Evolutionary conservation across 106 monocot species (phyloP).

Genomic region (Dendrobium huoshanense): DNA sequence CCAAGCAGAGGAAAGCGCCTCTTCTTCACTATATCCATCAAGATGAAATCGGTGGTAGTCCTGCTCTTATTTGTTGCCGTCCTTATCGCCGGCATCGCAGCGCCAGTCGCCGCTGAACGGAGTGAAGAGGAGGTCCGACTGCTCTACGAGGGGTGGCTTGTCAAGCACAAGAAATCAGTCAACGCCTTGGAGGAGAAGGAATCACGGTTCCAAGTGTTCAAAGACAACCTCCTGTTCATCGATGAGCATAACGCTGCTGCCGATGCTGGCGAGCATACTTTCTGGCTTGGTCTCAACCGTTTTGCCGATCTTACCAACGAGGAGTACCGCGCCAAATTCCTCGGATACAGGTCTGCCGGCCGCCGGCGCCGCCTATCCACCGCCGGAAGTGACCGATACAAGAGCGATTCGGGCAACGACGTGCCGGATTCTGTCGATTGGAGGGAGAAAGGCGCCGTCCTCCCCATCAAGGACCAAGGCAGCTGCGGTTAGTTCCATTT

Average conservation of each 20-base stretch:
- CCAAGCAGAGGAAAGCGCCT: background rate
- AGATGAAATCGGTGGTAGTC: background rate
- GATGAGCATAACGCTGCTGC: conserved; percentile 43
- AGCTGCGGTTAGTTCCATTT: conserved; percentile 33
- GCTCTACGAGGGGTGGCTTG: conserved; percentile 34
- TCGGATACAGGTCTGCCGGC: conserved; percentile 19
- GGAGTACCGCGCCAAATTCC: conserved; percentile 35
- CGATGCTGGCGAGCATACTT: conserved; percentile 20
- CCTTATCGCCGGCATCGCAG: background rate
- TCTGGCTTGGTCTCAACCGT: conserved; percentile 41
- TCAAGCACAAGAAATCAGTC: conserved; percentile 17
- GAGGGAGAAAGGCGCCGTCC: conserved; percentile 62
- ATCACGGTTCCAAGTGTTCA: conserved; percentile 39
- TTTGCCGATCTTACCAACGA: conserved; percentile 68
- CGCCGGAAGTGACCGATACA: conserved; percentile 10
- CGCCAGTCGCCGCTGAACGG: background rate
- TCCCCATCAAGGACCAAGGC: conserved; percentile 51
- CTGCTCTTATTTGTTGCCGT: conserved; percentile 8
- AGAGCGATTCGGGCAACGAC: conserved; percentile 2
- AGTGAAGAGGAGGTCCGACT: conserved; percentile 22
- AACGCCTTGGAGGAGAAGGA: conserved; percentile 43
- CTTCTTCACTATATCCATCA: background rate
- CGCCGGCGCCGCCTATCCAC: conserved; percentile 2
- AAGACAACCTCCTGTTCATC: conserved; percentile 43
- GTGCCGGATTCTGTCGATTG: conserved; percentile 50